Evolutionary conservation across 768 basidiomycete genomes (phyloP), one percentile per base, ranked within the genome.

Genomic region (Suillus cothurnatus): DNA sequence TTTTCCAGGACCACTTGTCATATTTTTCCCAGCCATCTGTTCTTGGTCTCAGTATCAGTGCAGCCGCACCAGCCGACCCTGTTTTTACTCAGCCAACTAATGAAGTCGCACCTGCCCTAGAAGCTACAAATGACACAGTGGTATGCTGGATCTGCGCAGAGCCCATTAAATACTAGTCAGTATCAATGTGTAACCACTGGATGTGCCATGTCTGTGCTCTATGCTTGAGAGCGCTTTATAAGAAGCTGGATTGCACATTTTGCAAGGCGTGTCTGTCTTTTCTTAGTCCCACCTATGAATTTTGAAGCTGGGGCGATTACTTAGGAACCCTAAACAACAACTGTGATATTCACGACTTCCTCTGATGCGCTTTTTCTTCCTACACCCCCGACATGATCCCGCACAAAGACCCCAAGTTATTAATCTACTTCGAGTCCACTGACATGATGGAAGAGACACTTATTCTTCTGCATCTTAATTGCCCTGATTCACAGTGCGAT

Each of bases 371-470:
- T 76, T 95, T 87, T 74, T 74, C 85, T 7, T 84, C 86, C 1
- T 93, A 85, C 71, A 79, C 79, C 0, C 83, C 83, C 0, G 85
- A 86, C 4, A 65, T 72, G 6, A 88, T 88, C 38, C 82, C 85
- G 0, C 86, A 82, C 78, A 90, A 88, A 68, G 93, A 95, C 71
- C 53, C 81, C 0, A 91, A 90, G 75, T 81, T 98, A 12, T 83
- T 83, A 8, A 90, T 97, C 50, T 87, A 81, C 60, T 99, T 99
- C 71, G 95, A 98, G 81, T 92, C 89, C 31, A 85, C 84, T 71
- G 95, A 91, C 71, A 94, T 94, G 89, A 97, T 97, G 93, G 94
- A 98, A 69, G 94, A 96, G 43, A 93, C 94, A 0, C 82, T 98
- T 31, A 83, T 96, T 7, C 83, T 99, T 21, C 87, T 99, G 14